phyloP scores from a whole-genome alignment of 1,139 yeast genomes.

The Blastobotrys aristatus region DNA sequence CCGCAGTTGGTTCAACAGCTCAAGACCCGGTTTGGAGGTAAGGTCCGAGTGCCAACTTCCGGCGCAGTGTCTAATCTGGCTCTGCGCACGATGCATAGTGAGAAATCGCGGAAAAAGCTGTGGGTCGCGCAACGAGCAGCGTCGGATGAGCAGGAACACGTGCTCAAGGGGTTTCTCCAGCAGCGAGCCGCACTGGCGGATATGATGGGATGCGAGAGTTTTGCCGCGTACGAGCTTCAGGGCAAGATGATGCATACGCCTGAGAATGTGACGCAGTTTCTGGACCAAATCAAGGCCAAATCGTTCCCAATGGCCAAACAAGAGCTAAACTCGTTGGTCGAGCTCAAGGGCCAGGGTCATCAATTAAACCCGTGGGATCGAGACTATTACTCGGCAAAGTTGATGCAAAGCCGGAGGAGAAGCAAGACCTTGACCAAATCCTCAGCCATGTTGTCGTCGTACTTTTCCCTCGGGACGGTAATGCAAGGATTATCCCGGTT shows the following conservation, averaged over 20 bases:
- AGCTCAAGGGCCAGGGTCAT: conserved; percentile 33
- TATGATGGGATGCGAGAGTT: conserved; percentile 67
- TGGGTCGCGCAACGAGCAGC: conserved; percentile 69
- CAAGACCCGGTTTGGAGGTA: conserved; percentile 23
- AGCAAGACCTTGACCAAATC: conserved; percentile 22
- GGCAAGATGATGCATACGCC: conserved; percentile 91
- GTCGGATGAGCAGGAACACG: conserved; percentile 51
- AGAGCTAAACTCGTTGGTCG: conserved; percentile 44
- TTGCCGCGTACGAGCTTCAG: conserved; percentile 73
- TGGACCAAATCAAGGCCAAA: conserved; percentile 52
- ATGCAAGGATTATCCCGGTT: conserved; percentile 75
- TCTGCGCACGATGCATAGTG: conserved; percentile 54
- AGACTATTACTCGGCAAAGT: conserved; percentile 55
- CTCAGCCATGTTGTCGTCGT: conserved; percentile 32
- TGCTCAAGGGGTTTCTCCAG: conserved; percentile 55
- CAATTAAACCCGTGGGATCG: conserved; percentile 84
- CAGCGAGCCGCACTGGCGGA: conserved; percentile 68
- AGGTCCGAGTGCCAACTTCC: conserved; percentile 56
- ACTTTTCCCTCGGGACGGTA: conserved; percentile 82
- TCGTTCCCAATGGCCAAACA: conserved; percentile 51
- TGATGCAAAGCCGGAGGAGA: conserved; percentile 32
- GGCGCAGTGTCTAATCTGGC: conserved; percentile 67
- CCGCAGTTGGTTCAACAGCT: conserved; percentile 32
- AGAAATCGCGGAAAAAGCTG: conserved; percentile 54
- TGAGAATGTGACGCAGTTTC: conserved; percentile 64